A percentile compares a stretch with the other conserved stretches of the same genome.
These are phyloP conservation scores for Chlamydomonas asymmetrica DNA, from an alignment of 139 green algal genomes.

Conservation along the genomic window DNA sequence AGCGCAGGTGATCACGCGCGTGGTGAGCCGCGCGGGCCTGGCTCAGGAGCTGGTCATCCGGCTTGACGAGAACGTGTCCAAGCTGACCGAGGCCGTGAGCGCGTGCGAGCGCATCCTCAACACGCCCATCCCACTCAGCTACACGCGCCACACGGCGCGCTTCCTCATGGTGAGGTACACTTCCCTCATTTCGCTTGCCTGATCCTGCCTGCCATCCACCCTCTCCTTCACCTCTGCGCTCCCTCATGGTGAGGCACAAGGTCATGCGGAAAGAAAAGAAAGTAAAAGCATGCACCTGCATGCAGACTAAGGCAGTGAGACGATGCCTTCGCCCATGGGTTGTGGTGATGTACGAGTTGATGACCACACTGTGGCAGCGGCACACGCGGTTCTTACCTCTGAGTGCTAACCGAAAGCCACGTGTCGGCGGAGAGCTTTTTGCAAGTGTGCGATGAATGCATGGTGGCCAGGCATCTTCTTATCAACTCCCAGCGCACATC, in stretches of 20 bases:
- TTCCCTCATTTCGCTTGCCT: too few species aligned
- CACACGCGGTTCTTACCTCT: too few species aligned
- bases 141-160: conserved; percentile 55
- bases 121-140: conserved; percentile 66
- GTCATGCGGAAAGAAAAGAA: too few species aligned
- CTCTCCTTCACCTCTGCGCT: too few species aligned
- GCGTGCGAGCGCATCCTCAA: conserved; percentile 65
- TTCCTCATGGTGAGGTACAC: conserved; percentile 71
- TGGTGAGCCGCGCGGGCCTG: conserved; percentile 8
- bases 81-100: conserved; percentile 60
- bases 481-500: too few species aligned
- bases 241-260: too few species aligned
- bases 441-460: too few species aligned
- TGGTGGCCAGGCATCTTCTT: neutral
- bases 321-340: conserved; percentile 39
- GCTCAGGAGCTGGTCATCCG: conserved; percentile 38
- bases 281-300: too few species aligned
- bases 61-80: conserved; percentile 68
- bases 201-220: too few species aligned
- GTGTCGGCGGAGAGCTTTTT: too few species aligned
- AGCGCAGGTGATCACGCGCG: conserved; percentile 23
- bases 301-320: conserved; percentile 45
- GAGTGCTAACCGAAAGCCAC: too few species aligned
- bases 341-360: neutral
- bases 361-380: too few species aligned